Conservation (phyloP, 768 basidiomycete species). For the Agrocybe chaxingu region DNA sequence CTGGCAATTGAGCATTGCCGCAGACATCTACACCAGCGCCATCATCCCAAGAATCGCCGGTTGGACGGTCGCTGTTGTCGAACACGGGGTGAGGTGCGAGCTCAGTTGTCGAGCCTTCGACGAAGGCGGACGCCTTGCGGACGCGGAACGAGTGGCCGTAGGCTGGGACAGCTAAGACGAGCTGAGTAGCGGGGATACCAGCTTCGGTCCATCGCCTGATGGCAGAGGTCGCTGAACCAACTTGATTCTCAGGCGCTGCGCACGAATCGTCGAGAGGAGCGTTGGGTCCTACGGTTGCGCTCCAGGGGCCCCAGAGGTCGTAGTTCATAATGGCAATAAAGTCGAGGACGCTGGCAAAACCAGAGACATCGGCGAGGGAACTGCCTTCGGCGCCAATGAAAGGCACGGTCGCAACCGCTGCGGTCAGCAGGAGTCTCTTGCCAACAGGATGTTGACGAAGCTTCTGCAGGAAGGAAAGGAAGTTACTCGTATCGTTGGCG, state of each 20-base stretch:
- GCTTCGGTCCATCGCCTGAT: conserved; percentile 71
- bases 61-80: conserved; percentile 42
- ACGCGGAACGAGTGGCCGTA: conserved; percentile 83
- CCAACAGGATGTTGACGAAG: conserved; percentile 58
- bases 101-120: conserved; percentile 27
- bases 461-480: conserved; percentile 73
- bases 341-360: conserved; percentile 65
- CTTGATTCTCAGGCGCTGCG: conserved; percentile 50
- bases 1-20: conserved; percentile 45
- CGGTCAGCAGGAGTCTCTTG: conserved; percentile 55
- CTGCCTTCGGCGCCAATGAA: conserved; percentile 44
- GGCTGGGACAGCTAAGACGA: conserved; percentile 79
- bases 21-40: conserved; percentile 51
- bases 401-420: conserved; percentile 37
- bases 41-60: conserved; percentile 66
- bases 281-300: conserved; percentile 73
- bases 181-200: conserved; percentile 63
- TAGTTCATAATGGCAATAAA: conserved; percentile 65
- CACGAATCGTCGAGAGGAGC: conserved; percentile 86
- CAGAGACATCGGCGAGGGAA: conserved; percentile 65
- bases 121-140: conserved; percentile 38
- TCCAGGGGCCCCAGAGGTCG: conserved; percentile 66
- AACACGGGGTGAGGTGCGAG: conserved; percentile 55
- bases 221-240: conserved; percentile 74
- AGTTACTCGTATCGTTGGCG: conserved; percentile 69